Evolutionary conservation across 169 alveolate genomes (phyloP).

Genomic region (Cyclospora cayetanensis): DNA sequence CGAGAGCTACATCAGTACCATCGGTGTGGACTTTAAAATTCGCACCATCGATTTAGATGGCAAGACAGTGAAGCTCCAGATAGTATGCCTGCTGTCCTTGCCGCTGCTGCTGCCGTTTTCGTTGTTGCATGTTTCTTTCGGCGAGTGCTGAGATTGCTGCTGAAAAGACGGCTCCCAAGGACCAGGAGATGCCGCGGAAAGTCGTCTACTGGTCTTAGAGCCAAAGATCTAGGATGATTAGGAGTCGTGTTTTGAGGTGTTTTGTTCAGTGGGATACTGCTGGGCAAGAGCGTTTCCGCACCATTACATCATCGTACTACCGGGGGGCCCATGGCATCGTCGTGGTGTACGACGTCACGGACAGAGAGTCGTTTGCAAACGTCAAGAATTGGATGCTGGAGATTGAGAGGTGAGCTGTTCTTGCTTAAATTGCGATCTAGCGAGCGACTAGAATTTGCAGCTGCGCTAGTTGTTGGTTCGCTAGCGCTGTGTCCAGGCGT

Average conservation of each 20-base stretch:
- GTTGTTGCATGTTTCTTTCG: not conserved
- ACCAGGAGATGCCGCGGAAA: not conserved
- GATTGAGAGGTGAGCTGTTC: constrained; percentile 62
- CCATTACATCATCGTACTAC: constrained; percentile 93
- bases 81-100: constrained; percentile 75
- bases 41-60: constrained; percentile 93
- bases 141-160: not conserved
- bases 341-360: constrained; percentile 78
- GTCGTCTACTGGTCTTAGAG: not conserved
- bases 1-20: constrained; percentile 92
- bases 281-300: constrained; percentile 97
- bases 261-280: constrained; percentile 95
- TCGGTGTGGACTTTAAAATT: constrained; percentile 93
- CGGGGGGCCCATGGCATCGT: constrained; percentile 98
- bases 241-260: not conserved
- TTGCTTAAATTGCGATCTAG: too few relatives aligned
- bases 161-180: not conserved
- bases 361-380: constrained; percentile 51
- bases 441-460: too few relatives aligned
- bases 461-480: too few relatives aligned
- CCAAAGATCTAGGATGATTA: not conserved
- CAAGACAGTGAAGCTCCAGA: constrained; percentile 92
- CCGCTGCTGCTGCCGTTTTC: not conserved
- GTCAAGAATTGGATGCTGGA: constrained; percentile 67
- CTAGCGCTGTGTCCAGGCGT: too few relatives aligned